A percentile compares a stretch with the other conserved stretches of the same genome.
Evolutionary conservation across 805 yeast genomes (phyloP).

Genomic region (Candida methanosorbosa): DNA sequence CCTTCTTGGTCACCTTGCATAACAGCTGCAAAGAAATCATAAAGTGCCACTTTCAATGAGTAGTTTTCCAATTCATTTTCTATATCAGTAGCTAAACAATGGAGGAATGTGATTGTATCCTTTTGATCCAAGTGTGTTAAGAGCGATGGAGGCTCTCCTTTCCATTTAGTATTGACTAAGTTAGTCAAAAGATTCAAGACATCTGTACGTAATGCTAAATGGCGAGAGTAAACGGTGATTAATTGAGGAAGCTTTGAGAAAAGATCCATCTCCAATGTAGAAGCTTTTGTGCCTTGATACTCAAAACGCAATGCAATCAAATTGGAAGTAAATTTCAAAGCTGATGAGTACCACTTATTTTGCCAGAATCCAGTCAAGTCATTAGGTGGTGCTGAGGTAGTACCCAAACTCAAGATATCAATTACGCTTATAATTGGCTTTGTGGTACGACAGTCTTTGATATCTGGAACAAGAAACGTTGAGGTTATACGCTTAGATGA

Average conservation of each 20-base stretch:
- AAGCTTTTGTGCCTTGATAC: conserved; percentile 36
- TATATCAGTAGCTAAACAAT: conserved; percentile 54
- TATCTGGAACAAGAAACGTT: conserved; percentile 45
- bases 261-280: conserved; percentile 55
- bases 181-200: conserved; percentile 50
- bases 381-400: background rate
- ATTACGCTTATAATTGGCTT: conserved; percentile 45
- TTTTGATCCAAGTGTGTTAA: conserved; percentile 72
- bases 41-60: conserved; percentile 43
- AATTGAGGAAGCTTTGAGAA: conserved; percentile 49
- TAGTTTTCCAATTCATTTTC: conserved; percentile 46
- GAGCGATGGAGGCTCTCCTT: conserved; percentile 61
- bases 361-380: conserved; percentile 40
- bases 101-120: conserved; percentile 49
- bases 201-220: conserved; percentile 35
- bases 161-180: conserved; percentile 49
- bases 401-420: conserved; percentile 30
- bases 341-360: conserved; percentile 37
- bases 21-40: conserved; percentile 58
- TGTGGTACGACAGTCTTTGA: conserved; percentile 43
- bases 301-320: conserved; percentile 50
- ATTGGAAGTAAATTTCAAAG: conserved; percentile 47
- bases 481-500: conserved; percentile 44
- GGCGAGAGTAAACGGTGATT: conserved; percentile 48
- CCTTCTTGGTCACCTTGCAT: conserved; percentile 74